Evolutionary conservation across 1,139 yeast species (phyloP).

Genomic region (Diutina rugosa): DNA sequence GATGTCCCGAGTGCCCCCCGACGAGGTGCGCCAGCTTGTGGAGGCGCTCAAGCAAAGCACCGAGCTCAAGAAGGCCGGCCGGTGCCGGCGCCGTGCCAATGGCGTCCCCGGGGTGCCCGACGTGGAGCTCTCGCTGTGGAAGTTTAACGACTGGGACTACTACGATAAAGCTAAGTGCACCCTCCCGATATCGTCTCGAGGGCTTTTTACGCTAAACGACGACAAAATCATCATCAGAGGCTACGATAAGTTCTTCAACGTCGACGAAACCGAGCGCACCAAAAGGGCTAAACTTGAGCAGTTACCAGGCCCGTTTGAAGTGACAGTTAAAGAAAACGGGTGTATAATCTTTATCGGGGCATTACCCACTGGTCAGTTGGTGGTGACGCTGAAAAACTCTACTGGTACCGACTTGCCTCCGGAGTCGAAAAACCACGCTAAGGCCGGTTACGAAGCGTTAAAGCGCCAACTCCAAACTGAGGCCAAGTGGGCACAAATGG

Average conservation of each 20-base stretch:
- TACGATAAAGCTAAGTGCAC: slow-evolving; percentile 32
- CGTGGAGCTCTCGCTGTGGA: slow-evolving; percentile 35
- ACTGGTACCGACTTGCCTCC: slow-evolving; percentile 43
- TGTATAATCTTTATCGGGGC: slow-evolving; percentile 83
- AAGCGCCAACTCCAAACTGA: slow-evolving; percentile 31
- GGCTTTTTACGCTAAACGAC: slow-evolving; percentile 53
- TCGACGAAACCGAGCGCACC: slow-evolving; percentile 50
- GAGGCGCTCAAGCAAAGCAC: neutral
- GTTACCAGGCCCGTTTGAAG: slow-evolving; percentile 67
- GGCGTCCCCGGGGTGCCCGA: neutral
- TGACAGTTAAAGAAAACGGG: slow-evolving; percentile 86
- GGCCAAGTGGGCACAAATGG: slow-evolving; percentile 39
- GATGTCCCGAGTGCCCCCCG: neutral
- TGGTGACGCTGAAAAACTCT: slow-evolving; percentile 83
- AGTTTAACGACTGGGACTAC: slow-evolving; percentile 83
- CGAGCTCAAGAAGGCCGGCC: neutral
- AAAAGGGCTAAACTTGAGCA: slow-evolving; percentile 31
- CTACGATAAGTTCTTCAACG: slow-evolving; percentile 86
- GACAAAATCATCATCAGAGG: slow-evolving; percentile 62
- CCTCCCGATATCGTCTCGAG: slow-evolving; percentile 73
- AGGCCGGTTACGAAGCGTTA: slow-evolving; percentile 54
- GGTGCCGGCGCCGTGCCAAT: neutral
- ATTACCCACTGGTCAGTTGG: slow-evolving; percentile 52
- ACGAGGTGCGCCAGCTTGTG: neutral
- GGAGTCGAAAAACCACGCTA: slow-evolving; percentile 54